Evolutionary conservation across 2,329 filamentous ascomycete species (phyloP), one percentile per base, ranked within the genome.

Genomic region (Metarhizium sp.): DNA sequence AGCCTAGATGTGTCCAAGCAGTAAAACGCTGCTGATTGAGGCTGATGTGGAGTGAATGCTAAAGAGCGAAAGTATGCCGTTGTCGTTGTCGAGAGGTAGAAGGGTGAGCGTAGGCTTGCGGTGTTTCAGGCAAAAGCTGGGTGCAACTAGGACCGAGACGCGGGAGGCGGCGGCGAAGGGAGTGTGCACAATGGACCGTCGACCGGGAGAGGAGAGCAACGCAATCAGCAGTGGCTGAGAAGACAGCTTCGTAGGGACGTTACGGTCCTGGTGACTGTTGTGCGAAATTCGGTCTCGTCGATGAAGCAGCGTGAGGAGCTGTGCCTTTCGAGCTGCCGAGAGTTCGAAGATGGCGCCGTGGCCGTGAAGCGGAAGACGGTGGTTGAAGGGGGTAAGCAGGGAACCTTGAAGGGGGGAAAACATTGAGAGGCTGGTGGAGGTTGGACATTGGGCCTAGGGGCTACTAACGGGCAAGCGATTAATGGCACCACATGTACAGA

Each of bases 101-200:
- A 59, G 55, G 55, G 54, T 48, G 43, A 51, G 50, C 38, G 52
- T 53, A 52, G 57, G 55, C 50, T 55, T 50, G 30, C 49, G 52
- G 54, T 62, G 62, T 63, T 64, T 64, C 62, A 63, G 62, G 60
- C 61, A 61, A 55, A 58, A 57, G 57, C 58, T 60, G 58, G 59
- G 54, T 57, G 49, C 18, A 38, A 55, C 32, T 45, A 20, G 29
- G 52, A 20, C 46, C 46, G 25, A 50, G 45, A 36, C 40, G 50
- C 38, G 55, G 54, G 50, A 57, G 42, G 47, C 46, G 46, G 42
- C 20, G 49, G 25, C 42, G 55, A 54, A 53, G 52, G 48, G 52
- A 36, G 54, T 25, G 36, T 42, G 49, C 50, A 40, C 47, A 16
- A 54, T 50, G n/a, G 11, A 52, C 46, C 25, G 34, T 18, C n/a